Evolutionary conservation across 2,329 filamentous ascomycete genomes (phyloP), one percentile per base, ranked within the genome.

Genomic region (Xylariales sp.): DNA sequence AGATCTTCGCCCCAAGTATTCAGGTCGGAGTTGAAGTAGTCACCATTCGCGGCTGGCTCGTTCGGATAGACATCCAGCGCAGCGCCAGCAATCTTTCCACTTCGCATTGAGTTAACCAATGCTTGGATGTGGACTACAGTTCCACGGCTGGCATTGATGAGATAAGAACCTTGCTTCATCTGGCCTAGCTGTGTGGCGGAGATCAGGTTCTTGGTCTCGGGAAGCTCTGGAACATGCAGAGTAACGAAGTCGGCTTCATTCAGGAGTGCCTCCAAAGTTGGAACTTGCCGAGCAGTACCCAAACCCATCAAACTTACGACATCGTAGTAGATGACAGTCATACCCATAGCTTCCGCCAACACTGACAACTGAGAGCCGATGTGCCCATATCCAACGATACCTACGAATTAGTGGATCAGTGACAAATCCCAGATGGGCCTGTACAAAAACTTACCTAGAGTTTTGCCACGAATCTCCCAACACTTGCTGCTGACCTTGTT

Each of bases 401-500:
- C 80, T 83, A 27, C 24, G 11, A 38, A 34, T 34, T 18, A 32
- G 47, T 40, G 34, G 38, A 38, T 48, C 35, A 46, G 31, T 19
- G 34, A 18, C 27, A 18, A n/a, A 4, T 22, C 9, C 20, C 8
- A 6, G 10, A 24, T 15, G 4, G 38, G n/a, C n/a, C n/a, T n/a
- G n/a, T n/a, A n/a, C 40, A 24, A 34, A 18, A 32, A 59, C 69
- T 46, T 66, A 81, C 86, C 93, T 40, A 98, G 76, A 31, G 91
- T 97, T 76, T 98, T 98, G 62, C 93, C 93, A 56, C 93, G 83
- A 56, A 97, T 89, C 65, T 98, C 93, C 93, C 93, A 97, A 76
- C 93, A 98, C 60, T 86, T 90, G 57, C 79, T 77, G 71, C 89
- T 95, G 58, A 97, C 90, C 72, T 98, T 98, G 68, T 97, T 97